A percentile compares a stretch with the other conserved stretches of the same genome.
phyloP scores from a whole-genome alignment of 805 yeast genomes.

The Cyberlindnera petersonii region DNA sequence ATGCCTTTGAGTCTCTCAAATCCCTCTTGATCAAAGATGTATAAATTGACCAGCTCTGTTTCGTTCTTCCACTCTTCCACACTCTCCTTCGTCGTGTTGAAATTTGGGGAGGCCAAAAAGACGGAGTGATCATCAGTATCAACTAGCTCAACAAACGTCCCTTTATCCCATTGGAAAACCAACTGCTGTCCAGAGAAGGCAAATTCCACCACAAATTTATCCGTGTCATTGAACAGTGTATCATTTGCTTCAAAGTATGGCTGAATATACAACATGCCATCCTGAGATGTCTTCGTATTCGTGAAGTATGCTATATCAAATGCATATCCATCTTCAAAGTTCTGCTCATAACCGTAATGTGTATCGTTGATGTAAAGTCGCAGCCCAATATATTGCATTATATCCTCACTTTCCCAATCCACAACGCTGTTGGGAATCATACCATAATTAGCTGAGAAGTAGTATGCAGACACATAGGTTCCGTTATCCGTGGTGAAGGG shows the following conservation, averaged over 20 bases:
- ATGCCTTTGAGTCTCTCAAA: slow-evolving; percentile 2
- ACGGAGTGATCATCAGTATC: slow-evolving; percentile 73
- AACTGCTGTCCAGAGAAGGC: slow-evolving; percentile 62
- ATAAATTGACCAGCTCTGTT: slow-evolving; percentile 3
- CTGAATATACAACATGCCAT: slow-evolving; percentile 10
- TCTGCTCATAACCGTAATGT: slow-evolving; percentile 2
- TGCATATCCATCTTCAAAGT: slow-evolving; percentile 16
- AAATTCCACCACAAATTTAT: slow-evolving; percentile 35
- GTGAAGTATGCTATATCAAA: slow-evolving; percentile 14
- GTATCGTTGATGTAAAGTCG: slow-evolving; percentile 14
- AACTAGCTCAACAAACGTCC: slow-evolving; percentile 50
- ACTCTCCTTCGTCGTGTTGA: slow-evolving; percentile 27
- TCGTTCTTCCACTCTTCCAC: slow-evolving; percentile 10
- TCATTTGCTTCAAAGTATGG: slow-evolving; percentile 11
- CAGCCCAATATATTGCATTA: slow-evolving; percentile 10
- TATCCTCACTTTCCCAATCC: slow-evolving; percentile 1
- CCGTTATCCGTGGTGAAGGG: slow-evolving; percentile 14
- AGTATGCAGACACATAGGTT: slow-evolving; percentile 5
- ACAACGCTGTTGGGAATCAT: slow-evolving; percentile 9
- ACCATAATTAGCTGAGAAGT: slow-evolving; percentile 15
- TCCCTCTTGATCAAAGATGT: slow-evolving; percentile 12
- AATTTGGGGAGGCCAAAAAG: slow-evolving; percentile 57
- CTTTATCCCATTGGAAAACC: slow-evolving; percentile 66
- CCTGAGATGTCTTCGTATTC: slow-evolving; percentile 4
- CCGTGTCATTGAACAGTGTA: slow-evolving; percentile 7